Percentiles rank a stretch among this genome's conserved stretches.
Conservation (phyloP, 306 rosid species). For the Glycine tomentella region DNA sequence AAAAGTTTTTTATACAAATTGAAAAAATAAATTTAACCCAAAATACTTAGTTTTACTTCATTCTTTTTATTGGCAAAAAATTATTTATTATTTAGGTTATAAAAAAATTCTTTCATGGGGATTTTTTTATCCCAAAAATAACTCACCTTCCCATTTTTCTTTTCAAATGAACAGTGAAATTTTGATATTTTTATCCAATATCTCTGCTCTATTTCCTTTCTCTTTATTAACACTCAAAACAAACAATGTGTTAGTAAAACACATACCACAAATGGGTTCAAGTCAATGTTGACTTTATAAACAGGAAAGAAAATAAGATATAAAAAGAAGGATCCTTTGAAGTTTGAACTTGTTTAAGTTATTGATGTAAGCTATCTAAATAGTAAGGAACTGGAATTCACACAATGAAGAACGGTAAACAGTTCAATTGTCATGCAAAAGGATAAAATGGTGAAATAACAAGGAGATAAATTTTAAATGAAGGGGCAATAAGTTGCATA, state of each 20-base stretch:
- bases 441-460: slow-evolving; percentile 1
- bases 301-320: not conserved
- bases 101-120: not conserved
- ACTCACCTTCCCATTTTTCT: not conserved
- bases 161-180: not conserved
- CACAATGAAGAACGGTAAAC: not conserved
- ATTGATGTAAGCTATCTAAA: not conserved
- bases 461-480: not conserved
- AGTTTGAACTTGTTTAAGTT: not conserved
- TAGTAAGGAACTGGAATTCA: not conserved
- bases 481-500: not conserved
- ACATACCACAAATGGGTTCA: not conserved
- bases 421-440: not conserved
- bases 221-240: not conserved
- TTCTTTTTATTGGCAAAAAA: not conserved
- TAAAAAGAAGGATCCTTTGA: slow-evolving; percentile 1
- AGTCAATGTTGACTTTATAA: not conserved
- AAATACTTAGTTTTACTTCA: not conserved
- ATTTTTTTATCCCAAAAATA: not conserved
- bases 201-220: not conserved
- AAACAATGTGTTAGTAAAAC: not conserved
- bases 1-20: too few relatives aligned
- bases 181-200: not conserved
- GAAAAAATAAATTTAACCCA: too few relatives aligned
- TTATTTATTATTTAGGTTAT: too few relatives aligned